A percentile compares a stretch with the other conserved stretches of the same genome.
Conservation (phyloP, 345 rosid genomes). For the Nasturtium officinale region DNA sequence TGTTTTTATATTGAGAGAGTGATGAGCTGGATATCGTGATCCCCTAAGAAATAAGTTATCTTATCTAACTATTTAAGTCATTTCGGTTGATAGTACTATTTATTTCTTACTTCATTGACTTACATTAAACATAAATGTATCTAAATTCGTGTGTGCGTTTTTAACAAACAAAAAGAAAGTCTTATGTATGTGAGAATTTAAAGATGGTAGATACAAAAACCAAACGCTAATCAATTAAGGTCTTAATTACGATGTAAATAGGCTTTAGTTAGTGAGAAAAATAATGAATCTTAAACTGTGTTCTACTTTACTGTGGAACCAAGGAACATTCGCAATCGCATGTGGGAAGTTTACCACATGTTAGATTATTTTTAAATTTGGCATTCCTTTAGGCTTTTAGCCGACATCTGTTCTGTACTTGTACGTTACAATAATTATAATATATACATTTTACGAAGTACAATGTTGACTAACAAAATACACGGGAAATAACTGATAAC, state of each 20-base stretch:
- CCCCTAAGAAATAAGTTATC: neutral
- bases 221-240: conserved; percentile 31
- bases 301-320: conserved; percentile 4
- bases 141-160: conserved; percentile 23
- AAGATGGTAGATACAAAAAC: conserved; percentile 22
- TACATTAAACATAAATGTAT: conserved; percentile 19
- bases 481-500: neutral
- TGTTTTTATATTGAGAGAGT: too few species aligned
- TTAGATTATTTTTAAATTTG: neutral
- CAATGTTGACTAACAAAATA: neutral
- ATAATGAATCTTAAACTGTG: conserved; percentile 13
- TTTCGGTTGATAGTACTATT: conserved; percentile 26
- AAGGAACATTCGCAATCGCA: conserved; percentile 38
- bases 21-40: conserved; percentile 1
- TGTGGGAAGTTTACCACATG: conserved; percentile 17
- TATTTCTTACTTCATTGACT: conserved; percentile 1
- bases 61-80: neutral
- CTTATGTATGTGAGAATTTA: conserved; percentile 10
- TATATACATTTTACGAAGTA: neutral
- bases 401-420: too few species aligned
- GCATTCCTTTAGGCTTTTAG: conserved; percentile 31
- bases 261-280: neutral
- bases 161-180: conserved; percentile 20
- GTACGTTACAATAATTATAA: neutral
- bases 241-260: conserved; percentile 13